Evolutionary conservation across 2,329 filamentous ascomycete species (phyloP).

Genomic region (Grosmannia huntii): DNA sequence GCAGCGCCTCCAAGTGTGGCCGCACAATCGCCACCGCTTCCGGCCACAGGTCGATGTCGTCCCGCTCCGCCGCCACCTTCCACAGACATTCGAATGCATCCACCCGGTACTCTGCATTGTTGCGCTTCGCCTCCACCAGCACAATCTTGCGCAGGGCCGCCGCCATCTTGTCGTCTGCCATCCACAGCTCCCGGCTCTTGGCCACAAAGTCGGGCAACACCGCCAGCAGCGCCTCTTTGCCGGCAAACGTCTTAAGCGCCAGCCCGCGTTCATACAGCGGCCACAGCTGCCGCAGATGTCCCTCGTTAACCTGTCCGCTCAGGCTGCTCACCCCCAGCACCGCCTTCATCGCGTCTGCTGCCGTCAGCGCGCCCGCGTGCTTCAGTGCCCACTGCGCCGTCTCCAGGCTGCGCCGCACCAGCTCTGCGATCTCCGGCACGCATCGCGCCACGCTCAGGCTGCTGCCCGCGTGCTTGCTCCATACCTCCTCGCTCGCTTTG

Average conservation of each 20-base stretch:
- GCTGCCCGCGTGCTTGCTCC: conserved; percentile 83
- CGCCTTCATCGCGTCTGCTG: conserved; percentile 59
- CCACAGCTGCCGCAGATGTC: conserved; percentile 59
- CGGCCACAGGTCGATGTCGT: conserved; percentile 59
- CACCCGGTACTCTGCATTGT: conserved; percentile 72
- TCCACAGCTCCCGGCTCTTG: conserved; percentile 47
- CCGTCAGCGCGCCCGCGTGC: conserved; percentile 71
- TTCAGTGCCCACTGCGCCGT: conserved; percentile 83
- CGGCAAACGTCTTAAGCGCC: conserved; percentile 80
- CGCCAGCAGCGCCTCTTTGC: conserved; percentile 74
- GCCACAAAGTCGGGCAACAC: conserved; percentile 69
- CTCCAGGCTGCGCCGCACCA: conserved; percentile 57
- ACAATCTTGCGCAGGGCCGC: conserved; percentile 67
- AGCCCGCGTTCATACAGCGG: conserved; percentile 70
- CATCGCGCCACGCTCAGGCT: conserved; percentile 72
- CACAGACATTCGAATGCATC: conserved; percentile 63
- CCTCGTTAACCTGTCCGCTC: conserved; percentile 44
- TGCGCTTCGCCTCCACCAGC: conserved; percentile 78
- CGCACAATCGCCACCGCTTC: conserved; percentile 53
- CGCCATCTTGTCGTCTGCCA: conserved; percentile 36
- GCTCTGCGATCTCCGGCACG: conserved; percentile 62
- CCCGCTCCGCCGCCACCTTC: conserved; percentile 55
- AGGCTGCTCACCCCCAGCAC: conserved; percentile 46
- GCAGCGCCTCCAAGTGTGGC: conserved; percentile 47
- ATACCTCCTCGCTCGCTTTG: conserved; percentile 72